Conservation (phyloP, 345 rosid species). For the Excoecaria agallocha region DNA sequence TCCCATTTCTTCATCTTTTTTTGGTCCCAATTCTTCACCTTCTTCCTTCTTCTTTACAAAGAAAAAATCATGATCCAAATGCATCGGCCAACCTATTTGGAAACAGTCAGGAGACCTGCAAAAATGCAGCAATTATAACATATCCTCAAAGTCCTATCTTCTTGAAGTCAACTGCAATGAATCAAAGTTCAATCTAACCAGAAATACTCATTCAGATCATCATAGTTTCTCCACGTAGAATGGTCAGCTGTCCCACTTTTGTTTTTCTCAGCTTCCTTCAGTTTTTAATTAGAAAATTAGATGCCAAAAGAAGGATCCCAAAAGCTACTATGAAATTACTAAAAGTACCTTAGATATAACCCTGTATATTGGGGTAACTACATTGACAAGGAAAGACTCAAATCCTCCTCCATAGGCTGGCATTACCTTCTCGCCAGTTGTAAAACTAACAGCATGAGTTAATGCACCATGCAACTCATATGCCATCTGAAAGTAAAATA, state of each 20-base stretch:
- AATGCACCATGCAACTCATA: constrained; percentile 77
- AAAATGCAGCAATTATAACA: constrained; percentile 21
- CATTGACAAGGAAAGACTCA: constrained; percentile 72
- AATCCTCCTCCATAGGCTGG: constrained; percentile 64
- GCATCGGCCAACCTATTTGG: constrained; percentile 91
- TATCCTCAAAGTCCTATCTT: constrained; percentile 10
- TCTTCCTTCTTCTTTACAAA: constrained; percentile 37
- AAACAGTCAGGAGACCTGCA: constrained; percentile 88
- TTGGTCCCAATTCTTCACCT: constrained; percentile 49
- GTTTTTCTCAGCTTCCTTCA: constrained; percentile 82
- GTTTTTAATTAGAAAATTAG: constrained; percentile 27
- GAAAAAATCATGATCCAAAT: constrained; percentile 67
- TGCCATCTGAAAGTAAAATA: constrained; percentile 64
- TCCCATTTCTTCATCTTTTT: constrained; percentile 55
- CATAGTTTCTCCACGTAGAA: constrained; percentile 97
- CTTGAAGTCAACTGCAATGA: constrained; percentile 14
- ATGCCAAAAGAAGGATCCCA: background rate
- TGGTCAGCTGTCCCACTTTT: constrained; percentile 81
- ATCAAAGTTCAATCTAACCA: constrained; percentile 46
- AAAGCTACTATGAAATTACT: constrained; percentile 18
- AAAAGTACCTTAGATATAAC: constrained; percentile 56
- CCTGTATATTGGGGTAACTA: constrained; percentile 74
- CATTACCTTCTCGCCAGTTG: constrained; percentile 54
- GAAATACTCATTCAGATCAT: constrained; percentile 90
- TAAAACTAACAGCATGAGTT: constrained; percentile 46